Evolutionary conservation across 1,284 basidiomycete genomes (phyloP).

Genomic region (Moesziomyces sp.): DNA sequence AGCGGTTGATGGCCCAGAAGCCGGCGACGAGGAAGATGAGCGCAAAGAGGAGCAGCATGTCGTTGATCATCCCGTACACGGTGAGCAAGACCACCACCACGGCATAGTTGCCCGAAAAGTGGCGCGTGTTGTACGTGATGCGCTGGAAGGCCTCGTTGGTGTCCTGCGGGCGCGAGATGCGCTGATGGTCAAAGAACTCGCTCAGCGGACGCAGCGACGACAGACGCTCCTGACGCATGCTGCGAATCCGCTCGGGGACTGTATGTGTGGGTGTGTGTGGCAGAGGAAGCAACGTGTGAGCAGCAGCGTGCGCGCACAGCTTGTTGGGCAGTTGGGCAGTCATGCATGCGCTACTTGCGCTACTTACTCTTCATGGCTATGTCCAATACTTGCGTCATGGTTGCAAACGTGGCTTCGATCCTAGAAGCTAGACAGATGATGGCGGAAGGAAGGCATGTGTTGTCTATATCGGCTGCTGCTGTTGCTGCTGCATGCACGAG

Average conservation of each 20-base stretch:
- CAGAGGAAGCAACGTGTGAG: background rate
- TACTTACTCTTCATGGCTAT: conserved; percentile 55
- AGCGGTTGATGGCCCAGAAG: conserved; percentile 88
- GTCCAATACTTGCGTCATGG: conserved; percentile 54
- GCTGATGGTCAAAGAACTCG: conserved; percentile 81
- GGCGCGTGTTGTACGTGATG: conserved; percentile 87
- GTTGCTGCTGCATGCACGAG: no score
- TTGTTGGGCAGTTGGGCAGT: background rate
- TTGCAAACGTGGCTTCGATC: conserved; percentile 3
- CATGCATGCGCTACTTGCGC: no score
- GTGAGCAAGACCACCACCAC: conserved; percentile 82
- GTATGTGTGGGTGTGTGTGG: background rate
- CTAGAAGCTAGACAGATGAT: background rate
- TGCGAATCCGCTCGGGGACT: conserved; percentile 58
- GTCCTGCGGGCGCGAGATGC: conserved; percentile 79
- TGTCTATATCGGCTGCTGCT: no score
- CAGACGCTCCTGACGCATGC: conserved; percentile 78
- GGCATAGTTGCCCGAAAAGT: conserved; percentile 77
- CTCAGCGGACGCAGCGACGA: conserved; percentile 80
- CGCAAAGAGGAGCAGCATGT: conserved; percentile 82
- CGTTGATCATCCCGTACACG: conserved; percentile 91
- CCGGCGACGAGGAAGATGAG: conserved; percentile 90
- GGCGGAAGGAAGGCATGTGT: background rate
- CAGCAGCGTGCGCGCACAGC: background rate
- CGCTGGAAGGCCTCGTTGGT: conserved; percentile 74